Conservation (phyloP, 495 filamentous ascomycete genomes). For the Neurospora africana region DNA sequence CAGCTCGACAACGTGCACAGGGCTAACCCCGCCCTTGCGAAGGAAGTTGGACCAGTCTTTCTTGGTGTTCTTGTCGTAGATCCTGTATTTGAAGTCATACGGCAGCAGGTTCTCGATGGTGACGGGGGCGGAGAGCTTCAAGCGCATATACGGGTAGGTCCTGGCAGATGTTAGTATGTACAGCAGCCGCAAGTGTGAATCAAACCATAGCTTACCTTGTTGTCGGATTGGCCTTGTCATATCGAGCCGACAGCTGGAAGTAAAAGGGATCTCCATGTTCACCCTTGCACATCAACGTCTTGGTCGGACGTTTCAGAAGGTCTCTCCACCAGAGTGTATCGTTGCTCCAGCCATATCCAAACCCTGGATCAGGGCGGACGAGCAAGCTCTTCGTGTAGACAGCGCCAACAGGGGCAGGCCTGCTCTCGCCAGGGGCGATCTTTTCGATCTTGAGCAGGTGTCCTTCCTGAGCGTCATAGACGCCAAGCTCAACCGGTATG, state of each 20-base stretch:
- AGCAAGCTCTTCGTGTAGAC: slow-evolving; percentile 83
- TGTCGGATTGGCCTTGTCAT: slow-evolving; percentile 68
- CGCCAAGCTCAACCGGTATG: slow-evolving; percentile 89
- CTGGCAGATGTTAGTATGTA: slow-evolving; percentile 31
- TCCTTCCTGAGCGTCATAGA: slow-evolving; percentile 79
- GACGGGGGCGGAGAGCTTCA: slow-evolving; percentile 81
- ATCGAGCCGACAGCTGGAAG: slow-evolving; percentile 85
- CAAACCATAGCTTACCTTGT: slow-evolving; percentile 41
- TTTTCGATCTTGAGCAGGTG: slow-evolving; percentile 96
- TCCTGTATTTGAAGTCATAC: slow-evolving; percentile 97
- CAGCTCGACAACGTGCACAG: slow-evolving; percentile 91
- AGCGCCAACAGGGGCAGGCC: slow-evolving; percentile 86
- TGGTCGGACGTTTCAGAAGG: slow-evolving; percentile 68
- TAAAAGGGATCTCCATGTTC: slow-evolving; percentile 85
- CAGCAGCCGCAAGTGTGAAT: neutral
- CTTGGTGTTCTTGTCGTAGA: slow-evolving; percentile 95
- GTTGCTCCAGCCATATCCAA: slow-evolving; percentile 89
- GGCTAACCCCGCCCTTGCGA: slow-evolving; percentile 88
- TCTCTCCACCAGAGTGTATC: slow-evolving; percentile 89
- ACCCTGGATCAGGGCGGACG: slow-evolving; percentile 90
- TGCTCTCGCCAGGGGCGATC: slow-evolving; percentile 80
- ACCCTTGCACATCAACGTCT: slow-evolving; percentile 75
- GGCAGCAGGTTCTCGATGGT: slow-evolving; percentile 92
- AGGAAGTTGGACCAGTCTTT: slow-evolving; percentile 99
- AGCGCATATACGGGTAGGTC: slow-evolving; percentile 86